Base-by-base conservation (phyloP, 768 basidiomycete species). In the Strobilomyces dryophilus region DNA sequence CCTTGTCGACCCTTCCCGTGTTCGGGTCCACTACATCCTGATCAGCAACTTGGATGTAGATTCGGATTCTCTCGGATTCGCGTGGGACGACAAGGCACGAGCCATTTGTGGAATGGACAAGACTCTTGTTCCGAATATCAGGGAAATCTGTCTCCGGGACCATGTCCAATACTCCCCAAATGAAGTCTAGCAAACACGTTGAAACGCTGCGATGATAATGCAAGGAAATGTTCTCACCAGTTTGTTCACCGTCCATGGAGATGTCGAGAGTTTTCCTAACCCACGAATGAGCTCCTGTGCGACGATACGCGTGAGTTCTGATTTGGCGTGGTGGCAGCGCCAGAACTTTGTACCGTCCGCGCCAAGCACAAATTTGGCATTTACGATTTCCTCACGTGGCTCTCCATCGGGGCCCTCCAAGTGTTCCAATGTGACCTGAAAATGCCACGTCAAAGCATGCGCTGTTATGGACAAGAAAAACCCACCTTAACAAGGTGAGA, bases 201-300 rank as follows among this genome's bases (percentile, higher is more conserved):
- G 9, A 39, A 56, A 31, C n/a, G 12, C 9, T 0, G 5, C 2
- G 24, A 46, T 29, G 24, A 2, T 20, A 11, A 46, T 27, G 6
- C 1, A 15, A 44, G 17, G 6, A 12, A 31, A 27, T 17, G 2
- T 49, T 55, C 50, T 61, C 55, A 68, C 78, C 74, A 12, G 66
- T 77, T 55, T 88, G 84, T 65, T 91, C 87, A 7, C 90, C 90
- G 54, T 89, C 81, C 87, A 92, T 86, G 5, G 70, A 62, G 47
- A 92, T 84, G 9, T 75, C 74, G 9, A 89, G 71, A 0, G 69
- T 51, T 54, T 87, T 89, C 24, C 90, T 79, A 21, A 92, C 86
- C 87, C 89, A 91, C 11, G 87, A 90, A 68, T 90, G 89, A 0
- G 88, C 89, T 6, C 87, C 85, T 87, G 60, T 40, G 41, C 14